Base-by-base conservation (phyloP, 495 filamentous ascomycete genomes). In the Penicillium paradoxum region DNA sequence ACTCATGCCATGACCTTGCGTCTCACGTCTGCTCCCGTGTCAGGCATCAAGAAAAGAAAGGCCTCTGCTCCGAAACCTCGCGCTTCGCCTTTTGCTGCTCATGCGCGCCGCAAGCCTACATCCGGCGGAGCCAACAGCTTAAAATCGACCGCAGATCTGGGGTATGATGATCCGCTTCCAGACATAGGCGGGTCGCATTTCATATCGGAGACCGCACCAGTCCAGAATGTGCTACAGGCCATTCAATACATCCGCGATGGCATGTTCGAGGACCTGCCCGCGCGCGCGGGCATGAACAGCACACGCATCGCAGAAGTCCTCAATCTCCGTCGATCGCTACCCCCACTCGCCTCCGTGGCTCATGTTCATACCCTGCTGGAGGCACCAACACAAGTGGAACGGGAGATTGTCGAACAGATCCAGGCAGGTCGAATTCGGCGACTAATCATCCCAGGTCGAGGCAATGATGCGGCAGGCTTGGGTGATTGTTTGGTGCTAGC, bases 211-310 rank as follows among this genome's bases (percentile, higher is more conserved):
- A 76, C 83, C 34, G 72, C 81, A 0, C 73, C 77, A 6, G 71
- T 85, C 8, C 73, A 80, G 45, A 80, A 86, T 72, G 84, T 90
- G 6, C 65, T 79, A 9, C 79, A 84, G 39, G 80, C 86, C 8
- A 77, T 92, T 21, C 60, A 71, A 32, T 80, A 87, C 60, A 82
- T 85, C 17, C 76, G 73, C 21, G 62, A 59, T 5, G 77, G 67
- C 56, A 90, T 88, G 81, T 95, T 91, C 64, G 78, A 80, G 39
- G 74, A 77, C 7, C 69, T 93, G 3, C 88, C 89, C 6, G 72
- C 80, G 18, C 73, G 75, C 6, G 73, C 82, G 1, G 89, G 88
- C 10, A 89, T 93, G 84, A 86, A 84, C 60, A 87, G 84, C 33
- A 83, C 77, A 1, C 79, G 84, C 13, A 86, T 88, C 22, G 79